phyloP scores from a whole-genome alignment of 805 yeast species.

The Pachysolen tannophilus region DNA sequence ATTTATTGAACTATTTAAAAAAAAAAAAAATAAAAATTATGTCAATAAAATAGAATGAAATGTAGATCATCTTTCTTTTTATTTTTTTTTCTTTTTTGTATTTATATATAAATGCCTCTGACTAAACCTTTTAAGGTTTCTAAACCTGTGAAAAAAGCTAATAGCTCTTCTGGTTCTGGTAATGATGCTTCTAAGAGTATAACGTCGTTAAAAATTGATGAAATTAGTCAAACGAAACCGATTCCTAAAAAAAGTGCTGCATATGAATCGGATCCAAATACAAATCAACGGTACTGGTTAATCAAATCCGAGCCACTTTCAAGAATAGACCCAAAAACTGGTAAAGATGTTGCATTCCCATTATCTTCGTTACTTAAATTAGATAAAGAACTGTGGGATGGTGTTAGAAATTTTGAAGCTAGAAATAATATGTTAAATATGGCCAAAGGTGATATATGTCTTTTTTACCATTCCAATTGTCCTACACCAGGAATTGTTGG shows the following conservation, averaged over 20 bases:
- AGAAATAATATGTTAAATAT: slow-evolving; percentile 40
- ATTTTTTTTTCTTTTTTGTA: no score
- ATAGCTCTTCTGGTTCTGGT: no score
- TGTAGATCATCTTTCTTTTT: no score
- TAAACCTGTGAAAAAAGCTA: neutral
- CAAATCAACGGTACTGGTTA: slow-evolving; percentile 37
- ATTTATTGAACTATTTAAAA: no score
- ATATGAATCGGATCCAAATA: slow-evolving; percentile 5
- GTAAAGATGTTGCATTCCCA: slow-evolving; percentile 41
- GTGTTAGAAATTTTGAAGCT: slow-evolving; percentile 53
- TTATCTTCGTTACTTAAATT: slow-evolving; percentile 32
- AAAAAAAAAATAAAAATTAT: slow-evolving; percentile 35
- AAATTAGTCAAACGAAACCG: no score
- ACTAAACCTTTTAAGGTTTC: no score
- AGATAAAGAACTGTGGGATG: slow-evolving; percentile 45
- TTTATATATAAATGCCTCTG: no score
- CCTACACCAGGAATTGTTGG: slow-evolving; percentile 50
- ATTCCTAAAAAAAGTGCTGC: slow-evolving; percentile 3
- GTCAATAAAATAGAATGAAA: slow-evolving; percentile 64
- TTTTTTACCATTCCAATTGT: slow-evolving; percentile 52
- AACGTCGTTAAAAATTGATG: no score
- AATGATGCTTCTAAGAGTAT: no score
- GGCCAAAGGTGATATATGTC: slow-evolving; percentile 36
- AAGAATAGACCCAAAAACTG: slow-evolving; percentile 37
- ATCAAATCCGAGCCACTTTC: slow-evolving; percentile 48